These are phyloP conservation scores for Citrus trifoliata DNA, from an alignment of 345 rosid species.

Conservation along the genomic window DNA sequence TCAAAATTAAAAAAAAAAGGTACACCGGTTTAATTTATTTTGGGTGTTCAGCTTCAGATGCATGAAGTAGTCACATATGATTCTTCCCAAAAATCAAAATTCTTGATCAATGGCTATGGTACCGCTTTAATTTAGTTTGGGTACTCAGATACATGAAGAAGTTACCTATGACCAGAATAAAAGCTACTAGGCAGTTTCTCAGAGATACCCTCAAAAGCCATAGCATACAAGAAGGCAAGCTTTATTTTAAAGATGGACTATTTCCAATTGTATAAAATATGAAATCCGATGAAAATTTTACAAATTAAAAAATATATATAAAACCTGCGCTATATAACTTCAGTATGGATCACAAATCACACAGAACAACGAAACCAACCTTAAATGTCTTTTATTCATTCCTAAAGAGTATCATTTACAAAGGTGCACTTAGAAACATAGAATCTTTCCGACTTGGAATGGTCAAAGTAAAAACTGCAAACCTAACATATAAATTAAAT, in stretches of 20 bases:
- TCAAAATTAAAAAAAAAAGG: too few relatives aligned
- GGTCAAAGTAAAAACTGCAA: slow-evolving; percentile 16
- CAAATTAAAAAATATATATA: background rate
- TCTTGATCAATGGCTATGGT: too few relatives aligned
- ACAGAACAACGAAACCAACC: background rate
- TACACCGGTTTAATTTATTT: too few relatives aligned
- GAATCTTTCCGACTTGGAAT: background rate
- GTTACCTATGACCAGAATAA: background rate
- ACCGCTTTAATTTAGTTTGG: too few relatives aligned
- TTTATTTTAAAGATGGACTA: background rate
- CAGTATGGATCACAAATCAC: background rate
- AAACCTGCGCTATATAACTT: background rate
- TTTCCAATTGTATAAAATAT: background rate
- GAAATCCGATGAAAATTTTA: background rate
- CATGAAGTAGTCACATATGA: too few relatives aligned
- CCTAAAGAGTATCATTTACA: slow-evolving; percentile 26
- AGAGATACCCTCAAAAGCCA: background rate
- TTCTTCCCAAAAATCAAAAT: too few relatives aligned
- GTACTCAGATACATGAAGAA: too few relatives aligned
- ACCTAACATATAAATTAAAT: slow-evolving; percentile 10
- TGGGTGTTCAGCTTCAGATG: too few relatives aligned
- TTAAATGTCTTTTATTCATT: background rate
- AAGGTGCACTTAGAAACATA: slow-evolving; percentile 3
- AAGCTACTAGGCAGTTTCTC: background rate
- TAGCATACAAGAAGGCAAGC: background rate